Conservation (phyloP, 2,329 filamentous ascomycete species). For the Magnaporthales sp. region DNA sequence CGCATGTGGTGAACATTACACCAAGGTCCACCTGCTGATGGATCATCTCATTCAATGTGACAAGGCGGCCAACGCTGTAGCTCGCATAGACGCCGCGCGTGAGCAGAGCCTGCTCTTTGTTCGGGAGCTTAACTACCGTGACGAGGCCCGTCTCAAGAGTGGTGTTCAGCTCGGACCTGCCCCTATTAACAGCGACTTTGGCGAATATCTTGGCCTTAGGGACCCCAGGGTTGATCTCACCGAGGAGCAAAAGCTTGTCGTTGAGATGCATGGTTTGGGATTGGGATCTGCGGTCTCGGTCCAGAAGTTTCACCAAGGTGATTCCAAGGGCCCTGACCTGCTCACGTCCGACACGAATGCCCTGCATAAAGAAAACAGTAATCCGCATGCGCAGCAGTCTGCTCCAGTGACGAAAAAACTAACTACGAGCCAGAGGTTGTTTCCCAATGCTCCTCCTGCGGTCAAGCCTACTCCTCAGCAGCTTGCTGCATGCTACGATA, state of each 20-base stretch:
- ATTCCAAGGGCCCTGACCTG: slow-evolving; percentile 11
- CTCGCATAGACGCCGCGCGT: not conserved
- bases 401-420: not conserved
- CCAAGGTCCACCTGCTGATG: not conserved
- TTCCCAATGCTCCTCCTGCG: slow-evolving; percentile 15
- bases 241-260: not conserved
- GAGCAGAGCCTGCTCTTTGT: not conserved
- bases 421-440: slow-evolving; percentile 16
- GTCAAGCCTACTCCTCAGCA: slow-evolving; percentile 13
- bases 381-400: slow-evolving; percentile 12
- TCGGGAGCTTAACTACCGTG: not conserved
- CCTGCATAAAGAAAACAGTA: slow-evolving; percentile 8
- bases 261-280: not conserved
- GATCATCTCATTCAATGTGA: not conserved
- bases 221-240: slow-evolving; percentile 10
- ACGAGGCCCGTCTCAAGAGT: not conserved
- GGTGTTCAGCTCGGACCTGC: not conserved
- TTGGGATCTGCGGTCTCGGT: not conserved
- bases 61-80: not conserved
- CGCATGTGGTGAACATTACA: not conserved
- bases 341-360: slow-evolving; percentile 11
- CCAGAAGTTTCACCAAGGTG: slow-evolving; percentile 13
- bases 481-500: slow-evolving; percentile 3
- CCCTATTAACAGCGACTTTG: not conserved
- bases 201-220: slow-evolving; percentile 14